Conservation (phyloP, 2,329 filamentous ascomycete species). For the Lizonia empirigonia region DNA sequence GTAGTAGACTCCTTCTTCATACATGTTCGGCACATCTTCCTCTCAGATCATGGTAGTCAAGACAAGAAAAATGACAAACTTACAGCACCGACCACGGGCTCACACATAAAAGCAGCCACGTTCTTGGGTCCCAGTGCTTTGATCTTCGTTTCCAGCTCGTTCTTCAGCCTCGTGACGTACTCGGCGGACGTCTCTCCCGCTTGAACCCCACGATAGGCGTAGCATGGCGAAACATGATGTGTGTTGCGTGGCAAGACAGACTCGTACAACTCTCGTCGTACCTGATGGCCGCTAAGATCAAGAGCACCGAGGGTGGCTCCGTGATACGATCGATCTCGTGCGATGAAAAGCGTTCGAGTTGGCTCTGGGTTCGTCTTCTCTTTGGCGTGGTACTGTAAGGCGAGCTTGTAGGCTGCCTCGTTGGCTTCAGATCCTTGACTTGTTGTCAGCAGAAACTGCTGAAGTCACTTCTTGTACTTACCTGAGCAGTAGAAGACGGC, state of each 20-base stretch:
- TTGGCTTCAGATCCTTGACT: constrained; percentile 64
- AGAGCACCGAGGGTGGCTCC: constrained; percentile 72
- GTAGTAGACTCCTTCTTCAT: too few relatives aligned
- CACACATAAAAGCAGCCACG: constrained; percentile 74
- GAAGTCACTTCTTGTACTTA: constrained; percentile 27
- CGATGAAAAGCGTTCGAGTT: constrained; percentile 65
- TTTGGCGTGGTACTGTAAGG: constrained; percentile 66
- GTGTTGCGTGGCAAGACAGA: constrained; percentile 62
- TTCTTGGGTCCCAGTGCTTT: constrained; percentile 64
- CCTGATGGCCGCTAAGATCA: constrained; percentile 66
- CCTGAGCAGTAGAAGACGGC: constrained; percentile 65
- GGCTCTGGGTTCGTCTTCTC: constrained; percentile 61
- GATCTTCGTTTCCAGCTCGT: constrained; percentile 72
- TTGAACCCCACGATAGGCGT: constrained; percentile 64
- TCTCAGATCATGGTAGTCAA: too few relatives aligned
- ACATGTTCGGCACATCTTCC: too few relatives aligned
- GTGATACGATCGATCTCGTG: constrained; percentile 70
- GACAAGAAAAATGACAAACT: constrained; percentile 26
- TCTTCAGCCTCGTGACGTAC: constrained; percentile 66
- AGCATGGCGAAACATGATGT: constrained; percentile 69
- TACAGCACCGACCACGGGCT: constrained; percentile 74
- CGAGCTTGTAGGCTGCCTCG: constrained; percentile 71
- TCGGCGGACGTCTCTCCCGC: constrained; percentile 60
- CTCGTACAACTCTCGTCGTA: constrained; percentile 66
- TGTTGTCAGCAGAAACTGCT: neutral